phyloP scores from a whole-genome alignment of 768 basidiomycete species.

The Psilocybe tampanensis region DNA sequence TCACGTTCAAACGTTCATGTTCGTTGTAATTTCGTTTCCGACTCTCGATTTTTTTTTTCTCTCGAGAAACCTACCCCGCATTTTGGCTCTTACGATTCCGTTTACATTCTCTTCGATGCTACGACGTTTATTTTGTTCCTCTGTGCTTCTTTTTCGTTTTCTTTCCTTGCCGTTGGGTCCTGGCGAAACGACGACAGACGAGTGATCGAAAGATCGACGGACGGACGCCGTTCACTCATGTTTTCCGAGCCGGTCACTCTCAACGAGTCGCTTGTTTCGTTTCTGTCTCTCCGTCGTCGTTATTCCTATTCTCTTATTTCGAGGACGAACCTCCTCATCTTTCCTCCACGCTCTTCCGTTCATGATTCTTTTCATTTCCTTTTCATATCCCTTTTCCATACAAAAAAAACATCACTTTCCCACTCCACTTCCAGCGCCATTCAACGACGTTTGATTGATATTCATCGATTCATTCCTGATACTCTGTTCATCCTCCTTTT shows the following conservation, averaged over 20 bases:
- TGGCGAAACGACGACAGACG: not conserved
- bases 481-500: no score
- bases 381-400: no score
- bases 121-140: not conserved
- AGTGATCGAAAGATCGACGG: not conserved
- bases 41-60: not conserved
- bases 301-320: not conserved
- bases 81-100: no score
- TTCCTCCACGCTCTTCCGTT: no score
- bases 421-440: not conserved
- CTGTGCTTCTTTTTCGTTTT: not conserved
- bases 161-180: not conserved
- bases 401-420: not conserved
- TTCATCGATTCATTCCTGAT: no score
- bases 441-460: no score
- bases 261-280: no score
- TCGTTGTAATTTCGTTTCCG: not conserved
- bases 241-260: not conserved
- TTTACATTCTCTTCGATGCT: not conserved
- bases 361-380: no score
- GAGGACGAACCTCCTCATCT: not conserved
- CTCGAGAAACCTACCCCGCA: conserved; percentile 1
- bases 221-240: not conserved
- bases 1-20: no score
- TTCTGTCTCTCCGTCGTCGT: not conserved